phyloP scores from a whole-genome alignment of 179 eudicot species.

The Actinidia chinensis region DNA sequence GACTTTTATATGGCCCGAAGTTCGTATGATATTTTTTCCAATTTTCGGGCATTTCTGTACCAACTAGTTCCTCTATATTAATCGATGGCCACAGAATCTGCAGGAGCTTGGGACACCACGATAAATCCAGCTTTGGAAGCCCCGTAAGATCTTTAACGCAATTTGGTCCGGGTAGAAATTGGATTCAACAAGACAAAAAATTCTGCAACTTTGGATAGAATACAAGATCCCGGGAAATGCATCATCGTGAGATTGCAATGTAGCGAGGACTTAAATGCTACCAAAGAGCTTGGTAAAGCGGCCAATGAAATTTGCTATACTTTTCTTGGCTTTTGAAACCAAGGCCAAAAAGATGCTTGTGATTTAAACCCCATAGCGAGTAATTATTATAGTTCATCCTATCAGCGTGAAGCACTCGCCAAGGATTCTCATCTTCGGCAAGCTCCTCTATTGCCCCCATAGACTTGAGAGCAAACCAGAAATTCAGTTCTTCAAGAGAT shows the following conservation, averaged over 20 bases:
- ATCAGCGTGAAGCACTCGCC: background rate
- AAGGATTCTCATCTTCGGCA: background rate
- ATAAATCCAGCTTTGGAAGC: background rate
- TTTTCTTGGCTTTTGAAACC: background rate
- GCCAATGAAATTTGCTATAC: background rate
- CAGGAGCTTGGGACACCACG: background rate
- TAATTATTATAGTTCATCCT: background rate
- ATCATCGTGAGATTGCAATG: background rate
- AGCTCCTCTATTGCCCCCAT: background rate
- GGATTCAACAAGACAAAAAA: background rate
- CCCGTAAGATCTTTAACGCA: background rate
- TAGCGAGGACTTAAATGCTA: background rate
- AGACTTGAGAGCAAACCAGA: constrained; percentile 10
- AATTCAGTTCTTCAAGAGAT: background rate
- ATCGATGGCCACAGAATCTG: background rate
- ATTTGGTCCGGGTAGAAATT: background rate
- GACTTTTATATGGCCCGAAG: background rate
- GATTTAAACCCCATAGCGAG: background rate
- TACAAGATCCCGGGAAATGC: background rate
- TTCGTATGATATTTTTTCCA: background rate
- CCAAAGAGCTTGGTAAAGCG: background rate
- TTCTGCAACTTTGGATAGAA: background rate
- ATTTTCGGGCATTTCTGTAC: background rate
- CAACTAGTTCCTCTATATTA: background rate
- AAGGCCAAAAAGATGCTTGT: background rate